Base-by-base conservation (phyloP, 2,329 filamentous ascomycete species). In the Alternaria rosae region DNA sequence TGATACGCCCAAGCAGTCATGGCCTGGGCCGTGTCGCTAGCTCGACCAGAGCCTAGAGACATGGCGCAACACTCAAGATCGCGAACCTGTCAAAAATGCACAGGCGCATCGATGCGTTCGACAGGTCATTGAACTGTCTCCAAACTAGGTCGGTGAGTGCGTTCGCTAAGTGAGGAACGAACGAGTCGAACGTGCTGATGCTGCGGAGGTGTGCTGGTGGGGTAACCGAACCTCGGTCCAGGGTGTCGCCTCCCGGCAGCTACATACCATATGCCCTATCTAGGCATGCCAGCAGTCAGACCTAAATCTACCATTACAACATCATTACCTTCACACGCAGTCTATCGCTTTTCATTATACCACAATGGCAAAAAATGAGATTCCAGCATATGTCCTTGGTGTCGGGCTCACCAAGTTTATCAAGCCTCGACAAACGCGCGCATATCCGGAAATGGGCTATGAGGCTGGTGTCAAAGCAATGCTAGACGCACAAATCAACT, bases 371-470 rank as follows among this genome's bases (percentile, higher is more conserved):
- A 70, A 73, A 45, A 74, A 73, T 45, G 53, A 76, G 32, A 65
- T 70, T 15, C 85, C 85, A 60, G 84, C 84, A 83, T 97, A 97
- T 84, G 92, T 98, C 76, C 88, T 97, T 55, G 94, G 94, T 83
- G 94, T 98, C 69, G 94, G 94, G 82, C 93, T 98, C 89, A 97
- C 94, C 82, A 97, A 97, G 82, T 98, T 98, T 86, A 94, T 97
- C 88, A 97, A 97, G 84, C 94, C 94, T 26, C 88, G 93, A 56
- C 92, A 92, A 77, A 93, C 93, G 79, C 91, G 96, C 67, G 92
- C 95, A 81, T 97, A 97, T 82, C 93, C 93, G 6, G 94, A 97
- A 76, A 89, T 97, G 44, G 94, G 94, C 52, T 97, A 93, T 79
- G 93, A 97, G 81, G 93, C 93, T 13, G 93, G 92, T 68, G 85